A percentile compares a stretch with the other conserved stretches of the same genome.
Evolutionary conservation across 345 rosid genomes (phyloP).

Genomic region (Linum usitatissimum): DNA sequence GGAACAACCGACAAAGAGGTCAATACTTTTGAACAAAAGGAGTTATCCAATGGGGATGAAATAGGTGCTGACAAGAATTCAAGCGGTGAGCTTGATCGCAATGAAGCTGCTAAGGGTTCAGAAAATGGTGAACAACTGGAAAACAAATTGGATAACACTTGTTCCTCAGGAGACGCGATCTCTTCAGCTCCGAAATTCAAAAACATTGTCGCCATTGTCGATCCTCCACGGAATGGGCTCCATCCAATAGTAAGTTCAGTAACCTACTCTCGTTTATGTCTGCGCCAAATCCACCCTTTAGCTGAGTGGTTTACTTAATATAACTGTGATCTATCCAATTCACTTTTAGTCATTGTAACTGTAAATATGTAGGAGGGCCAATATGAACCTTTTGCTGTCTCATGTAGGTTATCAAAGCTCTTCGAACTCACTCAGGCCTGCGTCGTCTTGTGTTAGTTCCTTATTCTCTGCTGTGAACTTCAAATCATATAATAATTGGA

Average conservation of each 20-base stretch:
- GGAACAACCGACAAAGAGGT: constrained; percentile 22
- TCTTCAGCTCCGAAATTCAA: constrained; percentile 35
- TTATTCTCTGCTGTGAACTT: background rate
- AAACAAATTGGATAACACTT: constrained; percentile 22
- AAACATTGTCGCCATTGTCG: constrained; percentile 91
- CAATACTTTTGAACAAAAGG: constrained; percentile 27
- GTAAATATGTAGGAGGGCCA: background rate
- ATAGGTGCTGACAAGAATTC: constrained; percentile 21
- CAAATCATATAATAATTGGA: too few species aligned
- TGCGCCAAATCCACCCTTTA: background rate
- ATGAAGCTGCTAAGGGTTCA: constrained; percentile 14
- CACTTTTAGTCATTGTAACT: too few species aligned
- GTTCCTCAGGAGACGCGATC: constrained; percentile 23
- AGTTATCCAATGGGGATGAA: constrained; percentile 10
- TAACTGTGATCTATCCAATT: too few species aligned
- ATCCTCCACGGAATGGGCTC: constrained; percentile 89
- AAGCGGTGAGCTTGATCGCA: constrained; percentile 24
- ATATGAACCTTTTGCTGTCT: background rate
- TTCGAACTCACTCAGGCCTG: constrained; percentile 63
- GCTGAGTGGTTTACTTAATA: background rate
- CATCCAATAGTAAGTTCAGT: constrained; percentile 63
- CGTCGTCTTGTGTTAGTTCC: constrained; percentile 74
- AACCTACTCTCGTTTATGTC: background rate
- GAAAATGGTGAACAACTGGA: constrained; percentile 27
- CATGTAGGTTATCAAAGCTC: constrained; percentile 63